phyloP scores from a whole-genome alignment of 768 basidiomycete genomes.

The Termitomyces sp. region DNA sequence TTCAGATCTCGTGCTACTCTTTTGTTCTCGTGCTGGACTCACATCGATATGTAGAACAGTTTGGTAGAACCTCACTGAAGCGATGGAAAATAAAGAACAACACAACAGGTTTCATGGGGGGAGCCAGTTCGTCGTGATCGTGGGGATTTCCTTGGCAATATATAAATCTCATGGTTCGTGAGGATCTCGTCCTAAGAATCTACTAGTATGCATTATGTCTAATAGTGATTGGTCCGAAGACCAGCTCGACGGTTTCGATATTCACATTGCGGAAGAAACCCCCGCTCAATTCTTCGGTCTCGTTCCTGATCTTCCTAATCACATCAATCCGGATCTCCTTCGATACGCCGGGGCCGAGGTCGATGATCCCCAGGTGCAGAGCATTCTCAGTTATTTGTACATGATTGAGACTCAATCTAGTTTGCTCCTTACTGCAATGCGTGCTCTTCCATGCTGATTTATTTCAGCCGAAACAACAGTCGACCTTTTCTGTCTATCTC shows the following conservation, averaged over 20 bases:
- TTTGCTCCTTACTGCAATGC: background rate
- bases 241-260: background rate
- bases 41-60: no score
- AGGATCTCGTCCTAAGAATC: background rate
- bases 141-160: background rate
- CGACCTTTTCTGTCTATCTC: background rate
- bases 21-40: no score
- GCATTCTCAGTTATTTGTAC: background rate
- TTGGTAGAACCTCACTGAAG: background rate
- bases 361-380: background rate
- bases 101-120: background rate
- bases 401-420: background rate
- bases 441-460: background rate
- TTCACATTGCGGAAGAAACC: background rate
- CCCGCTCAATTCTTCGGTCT: background rate
- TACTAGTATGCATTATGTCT: background rate
- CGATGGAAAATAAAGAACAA: background rate
- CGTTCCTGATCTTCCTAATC: background rate
- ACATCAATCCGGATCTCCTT: background rate
- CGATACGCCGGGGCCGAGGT: background rate
- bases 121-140: background rate
- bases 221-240: background rate
- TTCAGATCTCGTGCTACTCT: no score
- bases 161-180: background rate
- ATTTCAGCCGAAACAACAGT: background rate